Evolutionary conservation across 305 asterid genomes (phyloP).

Genomic region (Fraxinus paxiana): DNA sequence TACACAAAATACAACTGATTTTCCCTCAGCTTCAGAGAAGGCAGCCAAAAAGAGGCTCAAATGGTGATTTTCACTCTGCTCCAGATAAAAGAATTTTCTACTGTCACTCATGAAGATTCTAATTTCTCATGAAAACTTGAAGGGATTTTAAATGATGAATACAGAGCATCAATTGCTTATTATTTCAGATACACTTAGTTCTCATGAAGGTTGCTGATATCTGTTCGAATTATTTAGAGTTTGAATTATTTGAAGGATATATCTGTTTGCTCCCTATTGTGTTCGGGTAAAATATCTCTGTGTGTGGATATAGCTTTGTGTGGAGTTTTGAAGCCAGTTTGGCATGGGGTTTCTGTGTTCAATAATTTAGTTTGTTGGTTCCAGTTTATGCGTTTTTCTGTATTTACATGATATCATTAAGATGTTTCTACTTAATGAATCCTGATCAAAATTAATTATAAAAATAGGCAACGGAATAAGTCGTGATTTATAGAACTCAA

Average conservation of each 20-base stretch:
- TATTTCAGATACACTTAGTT: too few species aligned
- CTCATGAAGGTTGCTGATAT: too few species aligned
- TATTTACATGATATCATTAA: neutral
- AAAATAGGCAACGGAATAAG: neutral
- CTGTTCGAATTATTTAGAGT: neutral
- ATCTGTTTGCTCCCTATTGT: neutral
- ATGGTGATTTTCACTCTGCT: neutral
- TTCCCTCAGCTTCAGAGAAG: neutral
- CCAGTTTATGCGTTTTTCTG: neutral
- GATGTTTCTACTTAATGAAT: neutral
- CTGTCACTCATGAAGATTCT: neutral
- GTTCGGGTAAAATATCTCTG: neutral
- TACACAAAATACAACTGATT: neutral
- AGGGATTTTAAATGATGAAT: neutral
- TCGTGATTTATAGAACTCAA: neutral
- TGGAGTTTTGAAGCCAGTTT: slow-evolving; percentile 6
- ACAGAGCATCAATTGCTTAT: neutral
- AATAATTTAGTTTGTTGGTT: slow-evolving; percentile 21
- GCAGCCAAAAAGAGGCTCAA: neutral
- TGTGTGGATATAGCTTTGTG: neutral
- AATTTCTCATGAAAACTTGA: neutral
- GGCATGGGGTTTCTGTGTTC: neutral
- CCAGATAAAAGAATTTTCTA: neutral
- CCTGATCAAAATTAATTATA: neutral
- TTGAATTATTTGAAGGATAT: neutral